Evolutionary conservation across 768 basidiomycete species (phyloP).

Genomic region (Mycena haematopus): DNA sequence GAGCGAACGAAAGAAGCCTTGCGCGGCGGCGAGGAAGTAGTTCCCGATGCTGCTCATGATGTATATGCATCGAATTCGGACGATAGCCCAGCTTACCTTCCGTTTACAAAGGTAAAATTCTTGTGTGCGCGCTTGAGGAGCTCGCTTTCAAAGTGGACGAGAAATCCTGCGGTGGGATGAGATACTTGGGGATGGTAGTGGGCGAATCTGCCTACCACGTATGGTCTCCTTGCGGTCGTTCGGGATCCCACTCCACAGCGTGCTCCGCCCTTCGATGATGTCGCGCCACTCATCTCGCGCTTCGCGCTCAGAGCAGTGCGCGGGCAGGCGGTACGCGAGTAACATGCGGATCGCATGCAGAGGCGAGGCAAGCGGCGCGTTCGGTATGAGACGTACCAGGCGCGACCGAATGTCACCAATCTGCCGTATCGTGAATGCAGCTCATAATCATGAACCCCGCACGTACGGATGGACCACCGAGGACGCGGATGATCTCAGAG

Average conservation of each 20-base stretch:
- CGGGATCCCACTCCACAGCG: conserved; percentile 85
- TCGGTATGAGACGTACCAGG: conserved; percentile 85
- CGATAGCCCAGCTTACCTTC: conserved; percentile 57
- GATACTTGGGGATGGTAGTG: neutral
- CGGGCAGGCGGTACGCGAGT: conserved; percentile 81
- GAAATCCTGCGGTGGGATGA: conserved; percentile 64
- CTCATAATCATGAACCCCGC: neutral
- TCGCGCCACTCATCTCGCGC: conserved; percentile 92
- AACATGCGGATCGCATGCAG: conserved; percentile 77
- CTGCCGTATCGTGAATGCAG: neutral
- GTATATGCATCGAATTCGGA: conserved; percentile 5
- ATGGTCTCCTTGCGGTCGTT: conserved; percentile 91
- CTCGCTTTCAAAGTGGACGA: conserved; percentile 92
- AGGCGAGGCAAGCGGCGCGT: conserved; percentile 61
- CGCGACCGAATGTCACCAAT: conserved; percentile 86
- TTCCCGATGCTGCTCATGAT: conserved; percentile 74
- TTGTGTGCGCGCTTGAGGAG: conserved; percentile 90
- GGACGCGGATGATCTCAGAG: conserved; percentile 90
- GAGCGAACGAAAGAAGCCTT: conserved; percentile 89
- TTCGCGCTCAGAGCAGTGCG: conserved; percentile 67
- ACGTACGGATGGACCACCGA: conserved; percentile 81
- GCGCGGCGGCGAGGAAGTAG: conserved; percentile 89
- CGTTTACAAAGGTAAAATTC: conserved; percentile 92
- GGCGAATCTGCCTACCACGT: conserved; percentile 64
- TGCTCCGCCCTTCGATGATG: conserved; percentile 86